These are phyloP conservation scores for Sporothrix globosa DNA, from an alignment of 2,329 filamentous ascomycete species.

Conservation along the genomic window DNA sequence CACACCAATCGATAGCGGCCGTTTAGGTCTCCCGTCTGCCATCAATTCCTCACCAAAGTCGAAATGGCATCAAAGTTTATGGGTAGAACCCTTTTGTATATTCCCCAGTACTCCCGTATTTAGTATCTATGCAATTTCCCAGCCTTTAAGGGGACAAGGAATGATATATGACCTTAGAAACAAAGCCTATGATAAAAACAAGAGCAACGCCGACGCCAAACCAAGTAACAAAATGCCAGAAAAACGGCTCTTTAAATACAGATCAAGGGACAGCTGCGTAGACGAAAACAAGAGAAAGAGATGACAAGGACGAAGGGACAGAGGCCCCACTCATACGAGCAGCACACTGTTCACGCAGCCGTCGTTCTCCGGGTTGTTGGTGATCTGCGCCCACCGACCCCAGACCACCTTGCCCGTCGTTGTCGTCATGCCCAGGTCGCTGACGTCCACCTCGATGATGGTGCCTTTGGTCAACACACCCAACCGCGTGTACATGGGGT, in stretches of 20 bases:
- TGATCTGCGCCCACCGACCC: conserved; percentile 79
- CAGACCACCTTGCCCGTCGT: conserved; percentile 91
- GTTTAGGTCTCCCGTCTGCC: background rate
- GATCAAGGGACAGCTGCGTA: background rate
- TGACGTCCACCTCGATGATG: conserved; percentile 86
- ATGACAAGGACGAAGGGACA: background rate
- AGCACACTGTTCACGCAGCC: conserved; percentile 37
- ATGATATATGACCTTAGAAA: background rate
- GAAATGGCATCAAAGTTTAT: background rate
- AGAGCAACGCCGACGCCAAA: conserved; percentile 20
- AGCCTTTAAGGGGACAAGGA: background rate
- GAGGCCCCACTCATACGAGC: conserved; percentile 26
- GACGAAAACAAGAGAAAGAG: background rate
- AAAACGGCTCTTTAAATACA: background rate
- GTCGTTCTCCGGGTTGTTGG: conserved; percentile 44
- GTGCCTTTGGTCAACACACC: conserved; percentile 78
- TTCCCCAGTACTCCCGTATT: conserved; percentile 19
- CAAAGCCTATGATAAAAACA: conserved; percentile 6
- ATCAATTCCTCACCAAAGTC: background rate
- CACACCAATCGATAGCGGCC: background rate
- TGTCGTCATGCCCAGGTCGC: conserved; percentile 87
- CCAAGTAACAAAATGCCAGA: background rate
- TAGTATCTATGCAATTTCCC: background rate
- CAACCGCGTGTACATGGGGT: conserved; percentile 87
- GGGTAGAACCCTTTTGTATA: background rate